phyloP scores from a whole-genome alignment of 2,329 filamentous ascomycete species.

The Diaporthe helianthi region DNA sequence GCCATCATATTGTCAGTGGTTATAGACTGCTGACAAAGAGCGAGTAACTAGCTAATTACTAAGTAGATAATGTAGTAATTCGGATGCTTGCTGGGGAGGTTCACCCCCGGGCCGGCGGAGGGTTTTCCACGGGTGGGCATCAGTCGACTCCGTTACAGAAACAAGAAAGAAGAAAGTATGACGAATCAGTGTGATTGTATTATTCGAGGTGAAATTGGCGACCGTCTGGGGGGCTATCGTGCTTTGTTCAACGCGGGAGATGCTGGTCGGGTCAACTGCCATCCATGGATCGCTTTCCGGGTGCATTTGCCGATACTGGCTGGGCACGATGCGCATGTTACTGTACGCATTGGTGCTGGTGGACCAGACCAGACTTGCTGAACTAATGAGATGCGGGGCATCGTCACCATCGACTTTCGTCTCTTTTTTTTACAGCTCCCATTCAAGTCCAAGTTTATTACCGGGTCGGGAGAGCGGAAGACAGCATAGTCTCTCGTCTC shows the following conservation, averaged over 20 bases:
- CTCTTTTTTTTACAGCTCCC: neutral
- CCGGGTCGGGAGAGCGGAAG: neutral
- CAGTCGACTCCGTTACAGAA: neutral
- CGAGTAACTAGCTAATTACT: too few species aligned
- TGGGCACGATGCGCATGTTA: neutral
- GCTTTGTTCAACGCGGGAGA: neutral
- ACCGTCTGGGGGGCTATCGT: neutral
- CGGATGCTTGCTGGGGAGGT: neutral
- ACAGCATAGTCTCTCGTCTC: neutral
- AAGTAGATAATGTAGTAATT: too few species aligned
- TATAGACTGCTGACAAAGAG: neutral
- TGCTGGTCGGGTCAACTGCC: neutral
- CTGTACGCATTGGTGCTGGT: neutral
- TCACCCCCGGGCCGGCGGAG: too few species aligned
- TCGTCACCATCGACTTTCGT: neutral
- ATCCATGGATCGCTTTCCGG: constrained; percentile 26
- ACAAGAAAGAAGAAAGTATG: too few species aligned
- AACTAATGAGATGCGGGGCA: neutral
- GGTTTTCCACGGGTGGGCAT: neutral
- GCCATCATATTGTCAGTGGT: neutral
- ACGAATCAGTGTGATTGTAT: neutral
- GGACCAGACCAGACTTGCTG: neutral
- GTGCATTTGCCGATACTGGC: constrained; percentile 25
- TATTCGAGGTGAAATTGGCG: neutral
- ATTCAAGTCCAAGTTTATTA: neutral